Conservation (phyloP, 1,284 basidiomycete species). For the Trametes polyzona region DNA sequence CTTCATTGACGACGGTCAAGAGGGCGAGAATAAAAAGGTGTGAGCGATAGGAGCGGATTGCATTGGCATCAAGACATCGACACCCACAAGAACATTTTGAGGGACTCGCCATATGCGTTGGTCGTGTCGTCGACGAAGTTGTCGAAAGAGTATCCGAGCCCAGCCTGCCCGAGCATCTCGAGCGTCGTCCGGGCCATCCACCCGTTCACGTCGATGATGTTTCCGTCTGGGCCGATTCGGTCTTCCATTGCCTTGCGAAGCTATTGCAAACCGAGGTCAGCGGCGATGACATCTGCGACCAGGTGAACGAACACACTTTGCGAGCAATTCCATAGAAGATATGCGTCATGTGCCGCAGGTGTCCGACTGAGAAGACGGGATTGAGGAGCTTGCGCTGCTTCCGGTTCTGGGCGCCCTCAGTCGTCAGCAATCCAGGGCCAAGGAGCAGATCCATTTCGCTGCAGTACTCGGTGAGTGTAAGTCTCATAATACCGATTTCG, state of each 20-base stretch:
- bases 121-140: conserved; percentile 34
- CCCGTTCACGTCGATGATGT: conserved; percentile 39
- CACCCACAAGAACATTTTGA: conserved; percentile 29
- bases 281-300: not conserved
- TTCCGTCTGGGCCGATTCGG: conserved; percentile 5
- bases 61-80: not conserved
- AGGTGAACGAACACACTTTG: conserved; percentile 1
- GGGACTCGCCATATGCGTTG: conserved; percentile 32
- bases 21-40: not conserved
- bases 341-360: conserved; percentile 17
- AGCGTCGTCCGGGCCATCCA: conserved; percentile 42
- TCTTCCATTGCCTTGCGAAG: conserved; percentile 23
- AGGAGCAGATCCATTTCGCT: conserved; percentile 13
- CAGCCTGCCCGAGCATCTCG: conserved; percentile 45
- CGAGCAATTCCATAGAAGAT: conserved; percentile 17
- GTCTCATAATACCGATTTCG: not conserved
- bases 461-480: not conserved
- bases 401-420: conserved; percentile 13
- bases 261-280: conserved; percentile 4
- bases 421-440: conserved; percentile 15
- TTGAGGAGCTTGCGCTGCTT: conserved; percentile 24
- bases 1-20: too few species aligned
- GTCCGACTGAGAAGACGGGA: conserved; percentile 21
- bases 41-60: not conserved
- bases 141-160: conserved; percentile 44